Evolutionary conservation across 106 monocot genomes (phyloP).

Genomic region (Posidonia australis): DNA sequence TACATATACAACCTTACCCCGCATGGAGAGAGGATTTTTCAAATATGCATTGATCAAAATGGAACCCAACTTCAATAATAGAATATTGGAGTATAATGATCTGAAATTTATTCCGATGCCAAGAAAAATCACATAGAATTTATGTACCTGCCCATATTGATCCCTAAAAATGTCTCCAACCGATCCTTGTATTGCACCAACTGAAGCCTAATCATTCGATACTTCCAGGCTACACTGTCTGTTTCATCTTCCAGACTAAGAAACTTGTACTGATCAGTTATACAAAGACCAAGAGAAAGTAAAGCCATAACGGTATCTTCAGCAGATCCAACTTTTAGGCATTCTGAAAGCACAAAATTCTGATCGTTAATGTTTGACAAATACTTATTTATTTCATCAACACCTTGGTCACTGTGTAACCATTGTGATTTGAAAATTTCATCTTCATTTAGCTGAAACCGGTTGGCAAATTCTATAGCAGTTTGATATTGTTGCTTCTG

Average conservation of each 20-base stretch:
- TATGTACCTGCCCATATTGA: slow-evolving; percentile 88
- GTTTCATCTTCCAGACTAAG: slow-evolving; percentile 24
- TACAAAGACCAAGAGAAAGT: slow-evolving; percentile 66
- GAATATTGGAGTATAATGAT: too few relatives aligned
- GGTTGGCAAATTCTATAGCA: slow-evolving; percentile 61
- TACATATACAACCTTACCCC: too few relatives aligned
- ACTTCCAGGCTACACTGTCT: slow-evolving; percentile 37
- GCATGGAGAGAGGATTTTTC: too few relatives aligned
- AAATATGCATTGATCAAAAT: too few relatives aligned
- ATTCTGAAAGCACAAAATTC: slow-evolving; percentile 72
- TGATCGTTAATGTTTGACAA: slow-evolving; percentile 71
- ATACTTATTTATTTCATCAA: slow-evolving; percentile 36
- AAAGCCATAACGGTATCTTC: slow-evolving; percentile 52
- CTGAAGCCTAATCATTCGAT: slow-evolving; percentile 52
- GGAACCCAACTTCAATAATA: too few relatives aligned
- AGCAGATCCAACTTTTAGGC: slow-evolving; percentile 53
- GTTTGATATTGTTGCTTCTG: slow-evolving; percentile 34
- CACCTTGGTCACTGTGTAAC: slow-evolving; percentile 43
- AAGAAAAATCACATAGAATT: neutral
- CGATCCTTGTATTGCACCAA: slow-evolving; percentile 68
- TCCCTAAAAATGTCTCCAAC: slow-evolving; percentile 84
- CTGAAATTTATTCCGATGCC: neutral
- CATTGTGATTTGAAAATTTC: slow-evolving; percentile 81
- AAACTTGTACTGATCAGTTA: slow-evolving; percentile 62
- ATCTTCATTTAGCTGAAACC: slow-evolving; percentile 56